phyloP scores from a whole-genome alignment of 2,329 filamentous ascomycete species.

The Cordyceps militaris region DNA sequence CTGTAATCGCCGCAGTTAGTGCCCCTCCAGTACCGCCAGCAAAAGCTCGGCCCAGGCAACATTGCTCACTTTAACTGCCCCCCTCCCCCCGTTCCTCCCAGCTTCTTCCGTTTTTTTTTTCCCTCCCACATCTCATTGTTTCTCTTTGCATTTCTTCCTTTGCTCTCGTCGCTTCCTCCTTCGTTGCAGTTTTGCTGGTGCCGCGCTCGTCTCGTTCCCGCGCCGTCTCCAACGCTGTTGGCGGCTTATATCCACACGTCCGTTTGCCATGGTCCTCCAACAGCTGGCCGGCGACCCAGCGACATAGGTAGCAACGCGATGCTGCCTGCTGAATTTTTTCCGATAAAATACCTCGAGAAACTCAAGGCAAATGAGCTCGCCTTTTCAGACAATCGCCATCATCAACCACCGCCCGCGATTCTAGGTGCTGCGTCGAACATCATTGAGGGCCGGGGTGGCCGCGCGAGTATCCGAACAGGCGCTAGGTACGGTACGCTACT shows the following conservation, averaged over 20 bases:
- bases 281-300: background rate
- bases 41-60: background rate
- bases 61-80: slow-evolving; percentile 12
- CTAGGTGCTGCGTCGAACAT: background rate
- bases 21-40: background rate
- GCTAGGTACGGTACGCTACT: background rate
- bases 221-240: background rate
- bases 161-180: background rate
- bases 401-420: background rate
- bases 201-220: background rate
- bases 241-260: slow-evolving; percentile 8
- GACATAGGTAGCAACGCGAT: background rate
- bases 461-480: slow-evolving; percentile 12
- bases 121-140: slow-evolving; percentile 9
- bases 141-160: background rate
- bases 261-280: slow-evolving; percentile 1
- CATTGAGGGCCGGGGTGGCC: slow-evolving; percentile 8
- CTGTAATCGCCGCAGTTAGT: background rate
- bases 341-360: background rate
- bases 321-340: background rate
- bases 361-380: background rate
- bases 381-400: background rate
- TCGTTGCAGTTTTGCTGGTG: background rate
- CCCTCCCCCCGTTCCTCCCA: slow-evolving; percentile 10
- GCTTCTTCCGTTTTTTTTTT: slow-evolving; percentile 2